A percentile compares a stretch with the other conserved stretches of the same genome.
phyloP scores from a whole-genome alignment of 768 basidiomycete species.

The Hortiboletus campestris region DNA sequence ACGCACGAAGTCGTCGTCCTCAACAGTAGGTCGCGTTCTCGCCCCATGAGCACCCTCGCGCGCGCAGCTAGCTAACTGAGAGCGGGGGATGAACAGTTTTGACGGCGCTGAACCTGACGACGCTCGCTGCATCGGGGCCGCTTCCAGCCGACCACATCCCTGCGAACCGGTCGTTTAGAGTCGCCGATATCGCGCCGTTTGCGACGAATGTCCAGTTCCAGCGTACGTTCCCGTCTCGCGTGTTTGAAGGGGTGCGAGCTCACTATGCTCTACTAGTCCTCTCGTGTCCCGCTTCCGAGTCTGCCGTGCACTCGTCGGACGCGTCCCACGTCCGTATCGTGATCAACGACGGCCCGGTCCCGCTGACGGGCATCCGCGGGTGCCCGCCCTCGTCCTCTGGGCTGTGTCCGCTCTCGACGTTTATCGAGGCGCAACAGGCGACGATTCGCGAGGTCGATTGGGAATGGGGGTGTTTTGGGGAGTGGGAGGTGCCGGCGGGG shows the following conservation, averaged over 20 bases:
- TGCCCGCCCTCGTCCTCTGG: constrained; percentile 63
- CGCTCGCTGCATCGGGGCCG: constrained; percentile 69
- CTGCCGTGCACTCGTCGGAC: neutral
- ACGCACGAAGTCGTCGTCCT: constrained; percentile 90
- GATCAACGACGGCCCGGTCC: constrained; percentile 85
- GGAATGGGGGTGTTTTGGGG: constrained; percentile 69
- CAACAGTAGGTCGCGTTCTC: constrained; percentile 51
- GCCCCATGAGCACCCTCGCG: neutral
- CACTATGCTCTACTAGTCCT: constrained; percentile 45
- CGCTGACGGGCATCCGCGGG: constrained; percentile 72
- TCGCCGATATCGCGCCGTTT: constrained; percentile 80
- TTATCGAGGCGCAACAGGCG: constrained; percentile 67
- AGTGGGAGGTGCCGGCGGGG: constrained; percentile 72
- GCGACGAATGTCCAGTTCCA: constrained; percentile 89
- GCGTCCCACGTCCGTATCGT: constrained; percentile 71
- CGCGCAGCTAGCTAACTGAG: neutral
- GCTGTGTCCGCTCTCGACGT: constrained; percentile 70
- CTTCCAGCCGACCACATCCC: constrained; percentile 74
- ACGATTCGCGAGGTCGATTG: constrained; percentile 69
- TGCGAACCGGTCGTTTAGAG: constrained; percentile 61
- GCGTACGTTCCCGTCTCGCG: constrained; percentile 43
- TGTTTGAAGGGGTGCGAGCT: too few species aligned
- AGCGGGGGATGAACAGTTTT: constrained; percentile 47
- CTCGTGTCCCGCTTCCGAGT: constrained; percentile 38
- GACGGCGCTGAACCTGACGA: constrained; percentile 81